Evolutionary conservation across 495 filamentous ascomycete species (phyloP).

Genomic region (Annulohypoxylon bovei): DNA sequence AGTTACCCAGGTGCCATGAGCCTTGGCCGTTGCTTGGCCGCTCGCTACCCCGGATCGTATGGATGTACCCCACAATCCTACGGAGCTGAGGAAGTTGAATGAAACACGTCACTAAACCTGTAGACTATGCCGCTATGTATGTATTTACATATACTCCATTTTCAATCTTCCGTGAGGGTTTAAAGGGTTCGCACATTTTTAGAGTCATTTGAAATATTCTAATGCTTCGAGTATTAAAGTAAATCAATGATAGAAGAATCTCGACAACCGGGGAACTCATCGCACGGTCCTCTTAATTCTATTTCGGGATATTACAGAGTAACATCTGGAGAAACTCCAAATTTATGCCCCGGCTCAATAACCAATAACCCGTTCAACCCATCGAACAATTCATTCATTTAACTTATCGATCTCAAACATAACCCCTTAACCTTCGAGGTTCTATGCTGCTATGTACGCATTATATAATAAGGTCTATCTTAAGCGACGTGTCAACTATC

Average conservation of each 20-base stretch:
- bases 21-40: constrained; percentile 22
- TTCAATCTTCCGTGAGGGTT: constrained; percentile 3
- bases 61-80: constrained; percentile 33
- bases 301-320: constrained; percentile 32
- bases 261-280: neutral
- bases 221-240: neutral
- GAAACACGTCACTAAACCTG: constrained; percentile 4
- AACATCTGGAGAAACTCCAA: constrained; percentile 14
- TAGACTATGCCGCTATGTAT: neutral
- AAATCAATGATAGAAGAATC: neutral
- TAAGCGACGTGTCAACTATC: neutral
- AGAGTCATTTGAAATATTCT: neutral
- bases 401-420: neutral
- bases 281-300: constrained; percentile 11
- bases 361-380: neutral
- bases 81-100: constrained; percentile 37
- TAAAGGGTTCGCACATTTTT: neutral
- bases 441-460: too few species aligned
- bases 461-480: neutral
- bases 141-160: neutral
- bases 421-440: too few species aligned
- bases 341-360: neutral
- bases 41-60: constrained; percentile 33
- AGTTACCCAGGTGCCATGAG: neutral
- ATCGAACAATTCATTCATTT: neutral